Evolutionary conservation across 495 filamentous ascomycete species (phyloP).

Genomic region (Durotheca rogersii): DNA sequence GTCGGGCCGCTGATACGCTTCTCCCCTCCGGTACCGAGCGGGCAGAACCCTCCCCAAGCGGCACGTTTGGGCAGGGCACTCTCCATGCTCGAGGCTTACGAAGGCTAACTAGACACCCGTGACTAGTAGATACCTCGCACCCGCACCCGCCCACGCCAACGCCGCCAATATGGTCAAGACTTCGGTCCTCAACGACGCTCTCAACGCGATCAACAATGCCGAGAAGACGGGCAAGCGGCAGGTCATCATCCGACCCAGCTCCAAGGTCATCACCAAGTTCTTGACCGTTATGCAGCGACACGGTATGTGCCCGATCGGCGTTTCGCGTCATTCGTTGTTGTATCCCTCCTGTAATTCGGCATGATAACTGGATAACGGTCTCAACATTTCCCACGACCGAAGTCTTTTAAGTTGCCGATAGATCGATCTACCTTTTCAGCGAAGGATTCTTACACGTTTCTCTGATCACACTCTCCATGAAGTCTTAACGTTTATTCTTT

Average conservation of each 20-base stretch:
- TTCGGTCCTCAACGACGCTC: conserved; percentile 97
- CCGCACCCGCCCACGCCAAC: conserved; percentile 57
- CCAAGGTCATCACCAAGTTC: conserved; percentile 99
- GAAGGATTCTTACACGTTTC: conserved; percentile 93
- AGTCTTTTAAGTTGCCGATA: conserved; percentile 99
- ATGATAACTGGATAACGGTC: conserved; percentile 99
- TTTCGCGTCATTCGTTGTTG: background rate
- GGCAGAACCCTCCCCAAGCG: conserved; percentile 78
- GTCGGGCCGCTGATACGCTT: conserved; percentile 62
- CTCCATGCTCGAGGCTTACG: conserved; percentile 83
- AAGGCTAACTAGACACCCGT: conserved; percentile 66
- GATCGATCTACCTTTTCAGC: conserved; percentile 57
- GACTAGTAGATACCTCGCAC: conserved; percentile 72
- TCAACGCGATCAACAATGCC: conserved; percentile 99
- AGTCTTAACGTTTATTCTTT: conserved; percentile 84
- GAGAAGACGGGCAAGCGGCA: conserved; percentile 99
- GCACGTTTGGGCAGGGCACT: conserved; percentile 71
- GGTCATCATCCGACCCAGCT: conserved; percentile 91
- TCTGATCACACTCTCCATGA: conserved; percentile 64
- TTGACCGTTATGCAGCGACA: conserved; percentile 97
- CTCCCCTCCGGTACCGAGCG: conserved; percentile 75
- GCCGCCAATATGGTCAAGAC: conserved; percentile 95
- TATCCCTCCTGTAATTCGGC: conserved; percentile 57
- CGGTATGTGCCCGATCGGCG: conserved; percentile 65
- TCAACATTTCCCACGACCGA: conserved; percentile 73